Conservation (phyloP, 78 protist species). For the Polysphondylium violaceum region DNA sequence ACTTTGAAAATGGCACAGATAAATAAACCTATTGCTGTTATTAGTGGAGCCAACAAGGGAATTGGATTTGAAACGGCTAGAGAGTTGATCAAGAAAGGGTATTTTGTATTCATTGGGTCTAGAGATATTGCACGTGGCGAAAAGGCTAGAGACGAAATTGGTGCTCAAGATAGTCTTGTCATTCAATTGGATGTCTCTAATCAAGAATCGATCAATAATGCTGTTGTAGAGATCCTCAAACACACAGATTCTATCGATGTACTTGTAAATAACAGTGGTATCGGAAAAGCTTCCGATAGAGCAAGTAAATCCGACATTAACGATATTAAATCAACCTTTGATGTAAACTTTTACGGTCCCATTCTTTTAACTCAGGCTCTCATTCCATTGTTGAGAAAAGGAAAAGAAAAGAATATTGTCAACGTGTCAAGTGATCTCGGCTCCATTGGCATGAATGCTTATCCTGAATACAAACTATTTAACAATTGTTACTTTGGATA, state of each 20-base stretch:
- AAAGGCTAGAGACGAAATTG: background rate
- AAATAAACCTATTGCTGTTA: background rate
- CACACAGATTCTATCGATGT: background rate
- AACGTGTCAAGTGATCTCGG: constrained; percentile 13
- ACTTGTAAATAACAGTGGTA: constrained; percentile 1
- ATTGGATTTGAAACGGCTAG: constrained; percentile 1
- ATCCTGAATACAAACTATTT: background rate
- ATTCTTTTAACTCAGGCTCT: background rate
- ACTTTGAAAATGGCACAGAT: background rate
- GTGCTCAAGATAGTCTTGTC: background rate
- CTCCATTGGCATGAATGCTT: background rate
- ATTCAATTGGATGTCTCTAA: background rate
- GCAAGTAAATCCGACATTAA: background rate
- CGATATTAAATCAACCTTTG: background rate
- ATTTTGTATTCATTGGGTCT: background rate
- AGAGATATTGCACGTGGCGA: background rate
- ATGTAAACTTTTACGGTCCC: constrained; percentile 4
- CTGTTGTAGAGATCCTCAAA: background rate
- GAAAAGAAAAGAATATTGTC: background rate
- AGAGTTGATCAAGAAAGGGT: background rate
- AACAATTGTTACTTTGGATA: background rate
- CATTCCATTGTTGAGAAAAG: background rate
- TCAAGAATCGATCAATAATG: background rate
- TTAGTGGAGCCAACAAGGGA: constrained; percentile 14
- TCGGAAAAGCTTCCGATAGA: too few relatives aligned